Evolutionary conservation across 164 flowering plant genomes (phyloP).

Genomic region (Euptelea pleiosperma): DNA sequence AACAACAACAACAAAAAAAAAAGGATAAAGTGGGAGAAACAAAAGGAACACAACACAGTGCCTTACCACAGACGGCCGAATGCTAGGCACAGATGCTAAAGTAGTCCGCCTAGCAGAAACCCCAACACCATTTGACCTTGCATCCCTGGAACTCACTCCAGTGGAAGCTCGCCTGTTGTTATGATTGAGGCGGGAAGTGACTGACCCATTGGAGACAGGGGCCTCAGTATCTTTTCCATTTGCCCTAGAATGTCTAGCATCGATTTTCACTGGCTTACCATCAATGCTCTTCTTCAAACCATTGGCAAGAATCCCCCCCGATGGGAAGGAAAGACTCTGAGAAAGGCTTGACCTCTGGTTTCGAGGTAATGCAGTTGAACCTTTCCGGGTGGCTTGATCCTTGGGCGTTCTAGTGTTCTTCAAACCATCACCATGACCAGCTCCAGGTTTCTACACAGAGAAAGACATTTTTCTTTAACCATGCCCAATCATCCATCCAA

Average conservation of each 20-base stretch:
- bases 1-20: no score
- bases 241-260: conserved; percentile 26
- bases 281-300: conserved; percentile 55
- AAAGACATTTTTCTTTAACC: neutral
- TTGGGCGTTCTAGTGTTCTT: conserved; percentile 37
- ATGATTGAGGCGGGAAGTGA: conserved; percentile 13
- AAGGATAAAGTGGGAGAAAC: neutral
- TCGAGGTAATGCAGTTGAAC: conserved; percentile 21
- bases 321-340: conserved; percentile 67
- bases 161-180: conserved; percentile 29
- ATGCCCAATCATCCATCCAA: conserved; percentile 3
- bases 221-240: conserved; percentile 32
- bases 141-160: conserved; percentile 32
- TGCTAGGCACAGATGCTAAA: conserved; percentile 27
- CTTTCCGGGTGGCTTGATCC: conserved; percentile 37
- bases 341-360: conserved; percentile 39
- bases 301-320: conserved; percentile 36
- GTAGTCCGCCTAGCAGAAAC: conserved; percentile 22
- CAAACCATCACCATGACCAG: conserved; percentile 14
- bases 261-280: conserved; percentile 30
- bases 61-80: conserved; percentile 37
- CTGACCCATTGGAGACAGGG: conserved; percentile 21
- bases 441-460: conserved; percentile 31
- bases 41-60: conserved; percentile 1
- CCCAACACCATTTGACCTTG: conserved; percentile 18